Evolutionary conservation across 192 early-diverging fungal genomes (phyloP), one percentile per base, ranked within the genome.

Genomic region (Backusella sp.): DNA sequence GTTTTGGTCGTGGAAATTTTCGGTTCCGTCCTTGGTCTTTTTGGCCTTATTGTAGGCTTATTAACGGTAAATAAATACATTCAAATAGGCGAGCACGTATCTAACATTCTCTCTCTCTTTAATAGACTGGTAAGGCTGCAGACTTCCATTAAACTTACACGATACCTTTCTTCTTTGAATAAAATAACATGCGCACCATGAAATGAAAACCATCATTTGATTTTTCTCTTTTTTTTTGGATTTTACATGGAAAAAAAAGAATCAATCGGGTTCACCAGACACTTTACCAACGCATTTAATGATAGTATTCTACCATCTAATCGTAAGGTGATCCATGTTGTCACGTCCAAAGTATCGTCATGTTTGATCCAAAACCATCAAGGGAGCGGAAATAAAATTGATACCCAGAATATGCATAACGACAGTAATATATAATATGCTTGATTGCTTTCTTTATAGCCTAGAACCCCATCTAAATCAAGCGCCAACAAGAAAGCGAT

Each of bases 1-100:
- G 94, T 99, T 30, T 85, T 99, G 41, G 94, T 99, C 59, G 93
- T 99, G 70, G 97, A 98, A 78, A 99, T 99, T 80, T 98, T 99
- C 82, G 97, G 96, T 19, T 92, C 91, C 68, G 94, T 99, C 59
- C 89, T 99, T 70, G 97, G 97, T 36, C 87, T 99, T 26, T 99
- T 99, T 87, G 97, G 97, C 1, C 88, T 99, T 36, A 99, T 99
- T 78, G 92, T 97, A 39, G 97, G 96, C 1, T 86, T 99, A 34
- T 77, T 99, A 62, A 90, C 94, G 83, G 88, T 90, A 83, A 77
- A 83, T 79, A 34, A 17, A 44, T 44, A 17, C 23, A 59, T 53
- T 9, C 26, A 26, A 32, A 3, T 3, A 32, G 32, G 2, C 32
- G 3, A 7, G 12, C 56, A 28, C 11, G 23, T 4, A n/a, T 6